Evolutionary conservation across 305 asterid genomes (phyloP), one percentile per base, ranked within the genome.

Genomic region (Fraxinus xanthoxyloides): DNA sequence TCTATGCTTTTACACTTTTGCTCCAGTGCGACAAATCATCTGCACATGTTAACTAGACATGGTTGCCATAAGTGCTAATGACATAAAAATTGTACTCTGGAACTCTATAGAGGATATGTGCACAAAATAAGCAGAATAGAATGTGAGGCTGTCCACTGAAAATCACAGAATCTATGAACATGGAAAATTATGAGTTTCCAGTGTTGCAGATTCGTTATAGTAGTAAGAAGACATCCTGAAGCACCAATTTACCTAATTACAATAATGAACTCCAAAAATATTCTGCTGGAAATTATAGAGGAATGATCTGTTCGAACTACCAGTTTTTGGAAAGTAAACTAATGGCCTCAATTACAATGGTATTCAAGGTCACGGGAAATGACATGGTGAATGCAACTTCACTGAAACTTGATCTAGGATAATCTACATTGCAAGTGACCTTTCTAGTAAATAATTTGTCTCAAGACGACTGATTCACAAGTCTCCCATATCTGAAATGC

Each of bases 291-390:
- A 67, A 28, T 30, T 28, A 12, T 28, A 67, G 74, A 67, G 23
- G 74, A 67, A 67, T 65, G 34, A 67, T 67, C 21, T 26, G 36
- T 67, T 67, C 28, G 35, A 67, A 28, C 74, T 67, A 13, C 9
- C 36, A 67, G 74, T 26, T 28, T 67, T 67, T 67, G 74, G 38
- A 28, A 67, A 67, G 36, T 4, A 69, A 67, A 67, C 21, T 4
- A 69, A 5, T 69, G 38, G 23, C 35, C 40, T 28, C 21, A 13
- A 69, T 69, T 69, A 30, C 75, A 30, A 69, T 30, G 75, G 40
- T 69, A 69, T 30, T 69, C 40, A 30, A 69, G 74, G 74, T 67
- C 74, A 34, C 24, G 63, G 81, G 65, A 78, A 23, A 63, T 63
- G 35, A 63, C 75, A 78, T 63, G 26, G 75, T 17, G 23, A 24